Evolutionary conservation across 1,284 basidiomycete species (phyloP).

Genomic region (Chalciporus sp.): DNA sequence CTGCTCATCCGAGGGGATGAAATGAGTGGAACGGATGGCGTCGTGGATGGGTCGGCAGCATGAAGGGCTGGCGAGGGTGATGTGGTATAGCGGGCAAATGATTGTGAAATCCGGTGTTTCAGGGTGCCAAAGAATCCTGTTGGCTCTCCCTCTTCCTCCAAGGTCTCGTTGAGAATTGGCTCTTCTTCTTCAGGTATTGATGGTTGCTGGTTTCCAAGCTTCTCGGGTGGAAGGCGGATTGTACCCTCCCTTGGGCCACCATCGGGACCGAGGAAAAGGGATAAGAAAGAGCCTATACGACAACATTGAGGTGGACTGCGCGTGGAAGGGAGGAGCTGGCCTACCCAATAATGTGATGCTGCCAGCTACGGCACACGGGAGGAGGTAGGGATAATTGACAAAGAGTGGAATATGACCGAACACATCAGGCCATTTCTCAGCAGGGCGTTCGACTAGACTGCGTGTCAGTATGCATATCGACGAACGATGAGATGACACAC

Average conservation of each 20-base stretch:
- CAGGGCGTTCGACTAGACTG: conserved; percentile 77
- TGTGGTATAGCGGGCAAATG: conserved; percentile 58
- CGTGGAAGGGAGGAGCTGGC: conserved; percentile 17
- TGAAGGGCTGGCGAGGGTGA: conserved; percentile 34
- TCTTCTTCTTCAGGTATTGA: conserved; percentile 65
- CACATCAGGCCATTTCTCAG: conserved; percentile 78
- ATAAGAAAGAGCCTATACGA: conserved; percentile 72
- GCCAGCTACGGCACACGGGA: conserved; percentile 85
- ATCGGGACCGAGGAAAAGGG: conserved; percentile 88
- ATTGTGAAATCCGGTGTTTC: conserved; percentile 49
- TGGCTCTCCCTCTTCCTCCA: conserved; percentile 49
- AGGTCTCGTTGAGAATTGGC: conserved; percentile 44
- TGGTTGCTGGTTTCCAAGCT: conserved; percentile 47
- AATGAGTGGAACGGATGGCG: conserved; percentile 49
- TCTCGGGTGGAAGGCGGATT: conserved; percentile 80
- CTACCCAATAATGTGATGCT: conserved; percentile 72
- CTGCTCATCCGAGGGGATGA: conserved; percentile 43
- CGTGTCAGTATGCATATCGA: conserved; percentile 6
- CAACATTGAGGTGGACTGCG: conserved; percentile 5
- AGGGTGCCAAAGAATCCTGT: conserved; percentile 42
- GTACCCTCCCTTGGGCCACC: conserved; percentile 86
- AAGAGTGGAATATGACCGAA: conserved; percentile 74
- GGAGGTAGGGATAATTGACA: conserved; percentile 84
- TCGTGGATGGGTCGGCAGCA: conserved; percentile 44
- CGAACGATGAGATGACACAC: conserved; percentile 44